Percentiles rank a stretch among this genome's conserved stretches.
Conservation (phyloP, 1,139 yeast genomes). For the Meyerozyma elateridarum region DNA sequence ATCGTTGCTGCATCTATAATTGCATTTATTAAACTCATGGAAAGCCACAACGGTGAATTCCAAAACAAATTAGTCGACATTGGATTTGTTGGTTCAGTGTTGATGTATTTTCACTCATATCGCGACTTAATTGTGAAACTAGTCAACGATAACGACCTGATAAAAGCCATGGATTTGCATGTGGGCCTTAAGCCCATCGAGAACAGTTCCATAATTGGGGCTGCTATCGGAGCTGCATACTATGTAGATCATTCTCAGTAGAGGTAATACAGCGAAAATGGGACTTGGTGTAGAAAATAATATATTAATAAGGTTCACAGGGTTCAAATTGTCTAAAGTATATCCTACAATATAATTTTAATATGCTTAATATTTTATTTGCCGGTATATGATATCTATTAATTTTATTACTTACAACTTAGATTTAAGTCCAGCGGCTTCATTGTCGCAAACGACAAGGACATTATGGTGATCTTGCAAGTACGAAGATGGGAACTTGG, state of each 20-base stretch:
- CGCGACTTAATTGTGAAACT: constrained; percentile 25
- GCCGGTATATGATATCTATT: no score
- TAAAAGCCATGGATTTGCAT: constrained; percentile 22
- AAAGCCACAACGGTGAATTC: constrained; percentile 23
- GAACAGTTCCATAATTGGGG: constrained; percentile 43
- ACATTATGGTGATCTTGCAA: constrained; percentile 45
- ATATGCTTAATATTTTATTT: no score
- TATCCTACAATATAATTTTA: no score
- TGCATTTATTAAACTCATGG: constrained; percentile 32
- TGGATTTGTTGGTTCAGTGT: constrained; percentile 44
- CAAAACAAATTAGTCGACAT: constrained; percentile 15
- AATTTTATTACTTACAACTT: constrained; percentile 22
- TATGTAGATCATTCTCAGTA: constrained; percentile 13
- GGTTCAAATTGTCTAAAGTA: no score
- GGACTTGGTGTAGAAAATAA: no score
- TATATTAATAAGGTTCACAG: no score
- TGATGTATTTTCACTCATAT: constrained; percentile 33
- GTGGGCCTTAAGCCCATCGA: constrained; percentile 38
- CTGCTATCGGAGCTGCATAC: constrained; percentile 47
- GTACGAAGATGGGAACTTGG: constrained; percentile 42
- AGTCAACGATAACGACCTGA: constrained; percentile 27
- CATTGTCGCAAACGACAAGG: constrained; percentile 43
- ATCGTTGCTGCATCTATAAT: constrained; percentile 35
- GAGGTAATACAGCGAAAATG: no score
- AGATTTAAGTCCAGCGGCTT: constrained; percentile 35